Evolutionary conservation across 495 filamentous ascomycete species (phyloP).

Genomic region (Daldinia vernicosa): DNA sequence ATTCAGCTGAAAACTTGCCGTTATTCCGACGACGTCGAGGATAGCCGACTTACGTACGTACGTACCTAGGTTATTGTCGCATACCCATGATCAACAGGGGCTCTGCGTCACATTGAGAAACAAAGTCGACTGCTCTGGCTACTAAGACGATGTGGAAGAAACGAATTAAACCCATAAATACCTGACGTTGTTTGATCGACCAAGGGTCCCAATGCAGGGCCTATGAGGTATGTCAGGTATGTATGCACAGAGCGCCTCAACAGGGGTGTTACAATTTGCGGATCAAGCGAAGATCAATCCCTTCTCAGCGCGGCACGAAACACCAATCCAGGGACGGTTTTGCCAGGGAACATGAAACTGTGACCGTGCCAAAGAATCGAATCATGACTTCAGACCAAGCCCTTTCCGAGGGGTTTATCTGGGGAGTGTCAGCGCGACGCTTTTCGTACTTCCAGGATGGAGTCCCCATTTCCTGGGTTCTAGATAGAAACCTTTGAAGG

Average conservation of each 20-base stretch:
- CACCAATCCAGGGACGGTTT: conserved; percentile 30
- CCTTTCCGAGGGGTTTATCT: conserved; percentile 16
- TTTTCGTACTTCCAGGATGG: conserved; percentile 33
- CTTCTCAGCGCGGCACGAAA: conserved; percentile 20
- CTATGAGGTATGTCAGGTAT: too few species aligned
- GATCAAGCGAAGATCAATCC: conserved; percentile 38
- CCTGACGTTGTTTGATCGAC: conserved; percentile 33
- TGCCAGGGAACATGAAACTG: conserved; percentile 45
- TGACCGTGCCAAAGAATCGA: conserved; percentile 34
- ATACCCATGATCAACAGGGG: conserved; percentile 26
- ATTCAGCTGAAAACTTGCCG: not conserved
- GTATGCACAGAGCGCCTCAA: not conserved
- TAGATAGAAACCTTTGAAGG: conserved; percentile 27
- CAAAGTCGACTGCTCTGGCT: conserved; percentile 11
- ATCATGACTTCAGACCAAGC: conserved; percentile 39
- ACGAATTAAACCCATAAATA: conserved; percentile 18
- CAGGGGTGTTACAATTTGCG: conserved; percentile 6
- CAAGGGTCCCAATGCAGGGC: conserved; percentile 25
- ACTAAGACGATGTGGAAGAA: conserved; percentile 17
- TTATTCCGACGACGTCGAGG: not conserved
- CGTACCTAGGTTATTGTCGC: conserved; percentile 7
- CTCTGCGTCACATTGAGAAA: conserved; percentile 27
- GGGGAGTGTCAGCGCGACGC: conserved; percentile 3
- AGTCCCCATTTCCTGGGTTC: conserved; percentile 20
- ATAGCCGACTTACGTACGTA: not conserved